Conservation (phyloP, 148 eudicot species). For the Fagopyrum tataricum region DNA sequence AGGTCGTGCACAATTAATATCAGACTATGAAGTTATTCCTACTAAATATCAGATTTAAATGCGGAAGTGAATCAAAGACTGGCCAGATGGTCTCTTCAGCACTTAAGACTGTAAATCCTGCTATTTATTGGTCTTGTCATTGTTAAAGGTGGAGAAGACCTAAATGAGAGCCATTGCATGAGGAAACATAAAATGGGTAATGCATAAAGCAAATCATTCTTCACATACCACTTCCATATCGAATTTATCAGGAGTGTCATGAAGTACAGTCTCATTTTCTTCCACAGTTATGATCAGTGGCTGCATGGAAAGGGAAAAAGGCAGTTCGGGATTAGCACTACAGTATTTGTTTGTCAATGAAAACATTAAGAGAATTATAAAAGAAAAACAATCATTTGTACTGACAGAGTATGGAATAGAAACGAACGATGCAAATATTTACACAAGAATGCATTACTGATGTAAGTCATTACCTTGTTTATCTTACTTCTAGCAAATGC, state of each 20-base stretch:
- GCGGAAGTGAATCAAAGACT: not conserved
- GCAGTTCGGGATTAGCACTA: not conserved
- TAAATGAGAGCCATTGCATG: not conserved
- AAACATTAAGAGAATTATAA: too few species aligned
- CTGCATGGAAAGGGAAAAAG: slow-evolving; percentile 33
- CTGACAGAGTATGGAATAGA: not conserved
- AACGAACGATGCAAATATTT: not conserved
- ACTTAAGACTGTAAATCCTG: not conserved
- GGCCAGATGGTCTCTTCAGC: not conserved
- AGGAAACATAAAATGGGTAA: not conserved
- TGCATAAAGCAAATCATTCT: not conserved
- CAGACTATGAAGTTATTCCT: not conserved
- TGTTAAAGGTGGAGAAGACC: not conserved
- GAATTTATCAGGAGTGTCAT: slow-evolving; percentile 68
- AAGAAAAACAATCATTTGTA: not conserved
- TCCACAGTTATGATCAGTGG: slow-evolving; percentile 80
- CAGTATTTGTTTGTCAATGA: not conserved
- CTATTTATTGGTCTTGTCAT: not conserved
- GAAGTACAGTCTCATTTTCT: slow-evolving; percentile 84
- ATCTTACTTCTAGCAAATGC: slow-evolving; percentile 52
- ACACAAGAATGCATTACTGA: not conserved
- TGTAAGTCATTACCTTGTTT: slow-evolving; percentile 43
- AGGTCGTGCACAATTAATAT: not conserved
- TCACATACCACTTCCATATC: slow-evolving; percentile 58
- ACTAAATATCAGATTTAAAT: not conserved